Evolutionary conservation across 768 basidiomycete genomes (phyloP).

Genomic region (Thelephora ganbajun): DNA sequence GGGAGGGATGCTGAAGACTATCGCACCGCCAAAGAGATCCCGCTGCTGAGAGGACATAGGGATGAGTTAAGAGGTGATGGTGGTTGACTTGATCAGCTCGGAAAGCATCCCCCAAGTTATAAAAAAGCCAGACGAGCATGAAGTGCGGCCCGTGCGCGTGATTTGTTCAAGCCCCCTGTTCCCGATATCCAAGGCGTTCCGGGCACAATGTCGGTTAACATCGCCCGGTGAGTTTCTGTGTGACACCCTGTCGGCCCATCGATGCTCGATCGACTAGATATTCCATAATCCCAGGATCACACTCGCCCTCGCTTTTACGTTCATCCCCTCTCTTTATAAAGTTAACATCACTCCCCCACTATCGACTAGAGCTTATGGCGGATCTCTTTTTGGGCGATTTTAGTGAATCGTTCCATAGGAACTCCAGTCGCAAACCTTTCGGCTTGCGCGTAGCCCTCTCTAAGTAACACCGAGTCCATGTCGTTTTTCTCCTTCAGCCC

Average conservation of each 20-base stretch:
- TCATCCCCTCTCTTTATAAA: no score
- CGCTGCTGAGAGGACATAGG: background rate
- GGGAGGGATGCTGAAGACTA: background rate
- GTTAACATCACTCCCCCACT: no score
- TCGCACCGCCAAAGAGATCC: background rate
- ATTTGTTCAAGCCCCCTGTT: no score
- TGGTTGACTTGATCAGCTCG: background rate
- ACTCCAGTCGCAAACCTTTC: conserved; percentile 48
- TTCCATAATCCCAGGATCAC: no score
- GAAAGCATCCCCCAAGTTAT: no score
- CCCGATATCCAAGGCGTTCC: no score
- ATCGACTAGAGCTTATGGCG: conserved; percentile 40
- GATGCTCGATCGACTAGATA: no score
- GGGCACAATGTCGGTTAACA: background rate
- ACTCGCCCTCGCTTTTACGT: no score
- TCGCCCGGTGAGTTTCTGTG: no score
- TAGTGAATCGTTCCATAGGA: conserved; percentile 37
- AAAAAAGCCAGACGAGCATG: no score
- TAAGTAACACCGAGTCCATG: conserved; percentile 48
- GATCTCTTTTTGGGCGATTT: conserved; percentile 48
- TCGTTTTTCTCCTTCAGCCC: conserved; percentile 49
- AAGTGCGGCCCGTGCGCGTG: no score
- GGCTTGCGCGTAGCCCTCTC: conserved; percentile 63
- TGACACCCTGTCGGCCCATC: no score
- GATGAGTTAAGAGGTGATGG: background rate